These are phyloP conservation scores for Kuraishia capsulata DNA, from an alignment of 805 yeast genomes.

Conservation along the genomic window DNA sequence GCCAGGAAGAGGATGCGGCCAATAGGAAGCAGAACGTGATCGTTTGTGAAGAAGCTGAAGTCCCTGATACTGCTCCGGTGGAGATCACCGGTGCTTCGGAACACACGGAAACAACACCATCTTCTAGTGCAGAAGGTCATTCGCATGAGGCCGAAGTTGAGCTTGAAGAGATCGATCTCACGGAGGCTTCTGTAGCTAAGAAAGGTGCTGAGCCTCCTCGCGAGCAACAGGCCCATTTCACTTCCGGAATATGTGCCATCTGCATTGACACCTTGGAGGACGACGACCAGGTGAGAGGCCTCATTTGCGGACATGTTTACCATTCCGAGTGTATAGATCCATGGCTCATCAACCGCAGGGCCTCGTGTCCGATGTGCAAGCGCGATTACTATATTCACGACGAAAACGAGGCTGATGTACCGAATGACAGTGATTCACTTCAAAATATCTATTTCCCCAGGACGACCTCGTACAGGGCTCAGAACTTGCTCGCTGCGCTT, in stretches of 20 bases:
- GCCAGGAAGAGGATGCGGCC: slow-evolving; percentile 39
- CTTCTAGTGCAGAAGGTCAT: not conserved
- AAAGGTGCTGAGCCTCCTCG: slow-evolving; percentile 4
- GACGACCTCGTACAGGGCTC: slow-evolving; percentile 16
- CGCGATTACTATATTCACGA: slow-evolving; percentile 47
- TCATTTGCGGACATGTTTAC: slow-evolving; percentile 77
- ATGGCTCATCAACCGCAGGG: slow-evolving; percentile 67
- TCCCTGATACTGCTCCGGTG: slow-evolving; percentile 10
- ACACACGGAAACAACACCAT: not conserved
- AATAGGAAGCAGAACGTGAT: slow-evolving; percentile 28
- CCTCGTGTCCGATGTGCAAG: slow-evolving; percentile 81
- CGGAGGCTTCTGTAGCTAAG: slow-evolving; percentile 2
- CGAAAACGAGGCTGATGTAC: slow-evolving; percentile 5
- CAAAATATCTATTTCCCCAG: slow-evolving; percentile 15
- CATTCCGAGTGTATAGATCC: slow-evolving; percentile 75
- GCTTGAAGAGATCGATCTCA: not conserved
- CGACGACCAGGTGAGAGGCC: slow-evolving; percentile 58
- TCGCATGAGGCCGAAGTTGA: not conserved
- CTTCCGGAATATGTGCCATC: slow-evolving; percentile 70
- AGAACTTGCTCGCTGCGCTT: slow-evolving; percentile 14
- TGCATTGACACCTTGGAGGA: slow-evolving; percentile 61
- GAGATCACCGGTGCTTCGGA: not conserved
- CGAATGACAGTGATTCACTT: slow-evolving; percentile 2
- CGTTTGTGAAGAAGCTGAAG: slow-evolving; percentile 28
- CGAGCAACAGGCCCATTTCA: slow-evolving; percentile 32